Base-by-base conservation (phyloP, 2,329 filamentous ascomycete species). In the Cercospora nicotianae region DNA sequence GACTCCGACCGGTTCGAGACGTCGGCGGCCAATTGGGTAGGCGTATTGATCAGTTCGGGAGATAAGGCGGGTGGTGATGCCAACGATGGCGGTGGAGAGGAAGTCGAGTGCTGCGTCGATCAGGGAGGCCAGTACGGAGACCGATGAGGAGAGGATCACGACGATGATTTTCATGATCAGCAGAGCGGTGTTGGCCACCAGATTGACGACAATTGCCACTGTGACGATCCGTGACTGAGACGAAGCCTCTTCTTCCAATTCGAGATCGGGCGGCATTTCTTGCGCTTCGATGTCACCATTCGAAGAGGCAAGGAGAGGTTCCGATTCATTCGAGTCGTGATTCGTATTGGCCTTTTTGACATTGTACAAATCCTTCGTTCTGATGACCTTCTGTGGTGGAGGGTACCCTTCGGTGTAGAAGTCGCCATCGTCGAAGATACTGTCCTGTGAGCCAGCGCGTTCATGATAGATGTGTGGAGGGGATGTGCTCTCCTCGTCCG, bases 191-290 rank as follows among this genome's bases (percentile, higher is more conserved):
- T 97, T 97, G 67, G 93, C 93, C 23, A 86, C 80, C 60, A 96
- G 86, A 77, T 96, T 97, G 78, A 96, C 81, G 78, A 93, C 94
- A 75, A 98, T 95, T 51, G 94, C 94, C 20, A 95, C 76, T n/a
- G 89, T 90, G 60, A 97, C 93, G 60, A 96, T 87, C 16, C 86
- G 88, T 67, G 90, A 89, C 59, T 89, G 85, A 70, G 89, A 92
- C 75, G 93, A 90, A 2, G 93, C 86, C 66, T 90, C 90, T 71
- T 93, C 91, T 39, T 77, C 85, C 0, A 81, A 80, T 53, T 91
- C 90, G 65, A 91, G 86, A 78, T 88, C 90, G 7, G 90, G 90
- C 51, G 93, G 87, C 66, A 90, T 84, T 10, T 85, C 85, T 33
- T 64, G 36, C 20, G 62, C 64, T 16, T 70, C 70, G 13, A 64